Conservation (phyloP, 2,329 filamentous ascomycete species). For the Calonectria hawksworthii region DNA sequence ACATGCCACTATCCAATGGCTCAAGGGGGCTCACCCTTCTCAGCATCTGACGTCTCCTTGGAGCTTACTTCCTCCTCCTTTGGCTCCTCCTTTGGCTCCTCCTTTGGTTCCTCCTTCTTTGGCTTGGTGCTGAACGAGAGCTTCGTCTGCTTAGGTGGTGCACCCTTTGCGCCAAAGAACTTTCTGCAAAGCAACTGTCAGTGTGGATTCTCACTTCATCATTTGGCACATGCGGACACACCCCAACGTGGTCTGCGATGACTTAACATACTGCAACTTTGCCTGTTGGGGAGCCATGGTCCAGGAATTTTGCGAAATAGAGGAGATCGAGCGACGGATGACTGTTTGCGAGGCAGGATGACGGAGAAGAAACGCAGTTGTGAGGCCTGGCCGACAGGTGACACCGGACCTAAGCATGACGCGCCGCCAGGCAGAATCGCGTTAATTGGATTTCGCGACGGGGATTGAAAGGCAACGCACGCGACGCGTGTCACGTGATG, state of each 20-base stretch:
- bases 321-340: conserved; percentile 16
- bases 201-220: neutral
- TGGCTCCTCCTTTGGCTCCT: conserved; percentile 51
- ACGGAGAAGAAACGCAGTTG: conserved; percentile 35
- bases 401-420: conserved; percentile 48
- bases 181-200: conserved; percentile 69
- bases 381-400: conserved; percentile 38
- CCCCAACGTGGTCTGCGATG: conserved; percentile 81
- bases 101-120: conserved; percentile 52
- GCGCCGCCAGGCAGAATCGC: conserved; percentile 55
- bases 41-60: conserved; percentile 56
- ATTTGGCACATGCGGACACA: conserved; percentile 55
- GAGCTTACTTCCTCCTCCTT: conserved; percentile 45
- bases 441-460: conserved; percentile 53
- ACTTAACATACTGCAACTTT: conserved; percentile 89
- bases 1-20: conserved; percentile 13
- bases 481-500: conserved; percentile 46
- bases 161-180: conserved; percentile 79
- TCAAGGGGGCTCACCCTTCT: conserved; percentile 50
- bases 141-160: conserved; percentile 79
- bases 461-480: conserved; percentile 36
- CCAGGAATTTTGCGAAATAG: conserved; percentile 27
- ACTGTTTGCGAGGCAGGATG: conserved; percentile 27
- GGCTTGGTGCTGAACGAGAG: conserved; percentile 79
- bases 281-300: conserved; percentile 77